Percentiles rank a stretch among this genome's conserved stretches.
Evolutionary conservation across 1,284 basidiomycete species (phyloP).

Genomic region (Apiotrichum akiyoshidainum): DNA sequence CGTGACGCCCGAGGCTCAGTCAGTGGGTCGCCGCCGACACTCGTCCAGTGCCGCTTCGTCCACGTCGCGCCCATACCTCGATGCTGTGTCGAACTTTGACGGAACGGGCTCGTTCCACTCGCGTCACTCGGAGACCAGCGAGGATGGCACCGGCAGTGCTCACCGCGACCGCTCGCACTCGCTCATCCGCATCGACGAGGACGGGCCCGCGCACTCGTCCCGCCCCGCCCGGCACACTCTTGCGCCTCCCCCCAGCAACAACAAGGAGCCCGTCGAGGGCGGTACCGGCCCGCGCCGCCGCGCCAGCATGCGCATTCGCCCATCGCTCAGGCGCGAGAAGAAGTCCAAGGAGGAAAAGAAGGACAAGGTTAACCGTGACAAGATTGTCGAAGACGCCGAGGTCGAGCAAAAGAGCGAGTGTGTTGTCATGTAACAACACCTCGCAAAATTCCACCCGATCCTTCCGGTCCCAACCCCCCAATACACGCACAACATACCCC

Average conservation of each 20-base stretch:
- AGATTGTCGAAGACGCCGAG: not conserved
- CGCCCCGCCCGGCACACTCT: not conserved
- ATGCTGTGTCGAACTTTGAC: not conserved
- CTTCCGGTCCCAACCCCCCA: not conserved
- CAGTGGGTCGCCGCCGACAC: not conserved
- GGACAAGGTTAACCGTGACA: not conserved
- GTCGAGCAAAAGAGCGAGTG: not conserved
- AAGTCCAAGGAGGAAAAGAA: constrained; percentile 1
- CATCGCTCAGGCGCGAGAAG: not conserved
- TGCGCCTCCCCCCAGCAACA: not conserved
- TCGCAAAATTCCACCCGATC: not conserved
- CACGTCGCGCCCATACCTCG: constrained; percentile 3
- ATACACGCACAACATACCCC: too few species aligned
- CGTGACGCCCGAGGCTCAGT: constrained; percentile 4
- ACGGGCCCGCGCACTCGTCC: constrained; percentile 9
- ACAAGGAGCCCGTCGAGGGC: not conserved
- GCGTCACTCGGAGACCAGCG: constrained; percentile 18
- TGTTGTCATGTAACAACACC: not conserved
- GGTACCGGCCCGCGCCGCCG: not conserved
- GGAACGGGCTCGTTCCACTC: constrained; percentile 11
- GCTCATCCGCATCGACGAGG: constrained; percentile 23
- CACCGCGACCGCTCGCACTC: constrained; percentile 13
- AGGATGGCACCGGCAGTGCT: constrained; percentile 9
- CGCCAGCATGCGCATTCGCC: not conserved
- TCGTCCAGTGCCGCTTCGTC: constrained; percentile 8